Conservation (phyloP, 1,284 basidiomycete genomes). For the Erythrobasidium hasegawianum region DNA sequence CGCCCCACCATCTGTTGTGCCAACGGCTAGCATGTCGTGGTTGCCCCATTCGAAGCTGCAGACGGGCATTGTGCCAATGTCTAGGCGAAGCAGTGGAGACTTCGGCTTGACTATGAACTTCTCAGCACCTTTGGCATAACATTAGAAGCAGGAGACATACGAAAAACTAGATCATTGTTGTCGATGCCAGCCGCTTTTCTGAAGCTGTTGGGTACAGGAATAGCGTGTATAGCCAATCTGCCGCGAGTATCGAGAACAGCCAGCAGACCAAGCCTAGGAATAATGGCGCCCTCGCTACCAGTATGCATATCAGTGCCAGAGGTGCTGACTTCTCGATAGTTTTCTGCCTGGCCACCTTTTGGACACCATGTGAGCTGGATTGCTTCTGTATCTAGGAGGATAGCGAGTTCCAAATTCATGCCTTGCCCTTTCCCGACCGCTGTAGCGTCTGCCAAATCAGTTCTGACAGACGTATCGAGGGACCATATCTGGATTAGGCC, state of each 20-base stretch:
- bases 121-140: background rate
- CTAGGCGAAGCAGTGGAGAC: constrained; percentile 64
- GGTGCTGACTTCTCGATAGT: constrained; percentile 1
- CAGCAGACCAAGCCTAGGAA: constrained; percentile 72
- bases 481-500: constrained; percentile 52
- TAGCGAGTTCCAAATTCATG: constrained; percentile 66
- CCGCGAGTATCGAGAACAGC: constrained; percentile 81
- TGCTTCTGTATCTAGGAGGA: constrained; percentile 67
- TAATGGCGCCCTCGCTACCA: constrained; percentile 33
- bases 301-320: constrained; percentile 11
- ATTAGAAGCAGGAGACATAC: background rate
- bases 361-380: constrained; percentile 85
- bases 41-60: constrained; percentile 82
- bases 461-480: constrained; percentile 30
- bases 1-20: constrained; percentile 72
- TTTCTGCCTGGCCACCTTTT: constrained; percentile 46
- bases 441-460: constrained; percentile 16
- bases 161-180: constrained; percentile 20
- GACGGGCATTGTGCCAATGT: constrained; percentile 66
- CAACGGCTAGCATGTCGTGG: constrained; percentile 69
- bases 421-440: constrained; percentile 47
- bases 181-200: constrained; percentile 16
- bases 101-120: constrained; percentile 57
- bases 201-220: constrained; percentile 64
- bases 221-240: constrained; percentile 64